Percentiles rank a stretch among this genome's conserved stretches.
phyloP scores from a whole-genome alignment of 345 rosid species.

The Dipteronia sinensis region DNA sequence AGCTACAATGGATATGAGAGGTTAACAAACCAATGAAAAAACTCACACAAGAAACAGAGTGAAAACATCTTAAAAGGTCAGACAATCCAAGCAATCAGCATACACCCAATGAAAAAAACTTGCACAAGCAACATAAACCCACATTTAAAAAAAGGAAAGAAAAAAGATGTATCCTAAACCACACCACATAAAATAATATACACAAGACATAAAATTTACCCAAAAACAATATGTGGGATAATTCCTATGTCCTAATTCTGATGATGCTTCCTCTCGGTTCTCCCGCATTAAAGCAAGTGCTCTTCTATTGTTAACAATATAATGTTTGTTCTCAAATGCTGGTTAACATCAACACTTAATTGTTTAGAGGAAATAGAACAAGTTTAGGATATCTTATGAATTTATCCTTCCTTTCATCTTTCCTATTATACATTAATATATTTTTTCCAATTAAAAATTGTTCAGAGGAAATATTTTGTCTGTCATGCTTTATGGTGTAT shows the following conservation, averaged over 20 bases:
- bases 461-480: too few relatives aligned
- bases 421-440: neutral
- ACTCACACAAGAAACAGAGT: neutral
- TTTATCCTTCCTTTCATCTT: neutral
- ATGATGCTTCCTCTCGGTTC: too few relatives aligned
- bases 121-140: neutral
- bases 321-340: neutral
- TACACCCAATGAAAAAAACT: neutral
- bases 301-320: too few relatives aligned
- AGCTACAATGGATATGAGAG: constrained; percentile 43
- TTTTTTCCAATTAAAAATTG: too few relatives aligned
- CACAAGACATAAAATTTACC: too few relatives aligned
- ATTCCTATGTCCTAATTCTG: too few relatives aligned
- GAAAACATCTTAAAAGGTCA: neutral
- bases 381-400: neutral
- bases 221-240: too few relatives aligned
- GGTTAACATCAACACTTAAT: neutral
- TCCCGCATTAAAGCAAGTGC: too few relatives aligned
- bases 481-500: too few relatives aligned
- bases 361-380: neutral
- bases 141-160: neutral
- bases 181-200: too few relatives aligned
- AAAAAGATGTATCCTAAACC: neutral
- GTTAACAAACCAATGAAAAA: constrained; percentile 13
- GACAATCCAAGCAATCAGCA: neutral